Base-by-base conservation (phyloP, 2,329 filamentous ascomycete species). In the Cordyceps farinosa region DNA sequence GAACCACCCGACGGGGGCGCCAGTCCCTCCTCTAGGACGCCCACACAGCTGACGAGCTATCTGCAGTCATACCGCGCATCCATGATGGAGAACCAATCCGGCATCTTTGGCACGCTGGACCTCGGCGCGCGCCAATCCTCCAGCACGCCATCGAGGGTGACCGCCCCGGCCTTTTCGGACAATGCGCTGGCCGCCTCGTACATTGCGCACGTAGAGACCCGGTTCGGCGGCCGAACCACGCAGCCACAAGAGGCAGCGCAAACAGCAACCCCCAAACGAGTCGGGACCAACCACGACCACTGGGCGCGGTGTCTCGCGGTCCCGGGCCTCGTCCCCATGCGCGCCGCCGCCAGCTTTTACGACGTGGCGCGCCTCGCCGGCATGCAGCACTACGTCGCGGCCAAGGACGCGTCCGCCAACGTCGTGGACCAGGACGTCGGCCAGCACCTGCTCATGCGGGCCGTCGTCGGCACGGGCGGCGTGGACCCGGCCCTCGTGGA, bases 281-380 rank as follows among this genome's bases (percentile, higher is more conserved):
- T 52, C 30, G n/a, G 29, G 9, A 51, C 57, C 27, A 15, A 10
- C 32, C 44, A 59, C 34, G 10, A 60, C 22, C 58, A 61, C 58
- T 61, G 58, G 58, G 30, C 58, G 29, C 54, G 27, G 29, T 44
- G 58, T 11, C 50, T 61, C 17, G 40, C 47, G n/a, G 13, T 61
- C 10, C 48, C 58, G 8, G 58, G 30, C 11, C 48, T 61, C 3
- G 22, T 52, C 1, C 38, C 48, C 3, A 27, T 45, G n/a, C 38
- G 44, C n/a, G 51, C 13, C n/a, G 48, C 50, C n/a, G 32, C 15
- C 38, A 61, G 3, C 29, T 61, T 61, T n/a, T 53, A 53, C 22
- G 50, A 61, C 50, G 58, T 54, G 11, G 58, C 58, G 29, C 50
- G 50, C 15, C 58, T 61, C n/a, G 50, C 40, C 10, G 58, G 58